Conservation (phyloP, 2,329 filamentous ascomycete species). For the Alternaria postmessia region DNA sequence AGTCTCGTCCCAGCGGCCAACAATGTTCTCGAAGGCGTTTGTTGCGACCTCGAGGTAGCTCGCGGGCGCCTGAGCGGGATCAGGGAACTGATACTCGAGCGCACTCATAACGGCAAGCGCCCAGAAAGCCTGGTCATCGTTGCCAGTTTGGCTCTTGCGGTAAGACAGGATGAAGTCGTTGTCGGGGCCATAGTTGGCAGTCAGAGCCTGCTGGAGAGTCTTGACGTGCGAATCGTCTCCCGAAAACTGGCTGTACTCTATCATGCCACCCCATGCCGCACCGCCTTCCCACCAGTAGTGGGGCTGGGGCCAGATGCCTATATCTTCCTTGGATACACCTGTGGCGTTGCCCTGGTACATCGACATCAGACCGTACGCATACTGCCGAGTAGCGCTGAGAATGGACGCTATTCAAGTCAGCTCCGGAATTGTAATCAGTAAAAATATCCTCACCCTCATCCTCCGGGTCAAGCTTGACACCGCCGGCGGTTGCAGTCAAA, state of each 20-base stretch:
- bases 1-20: slow-evolving; percentile 72
- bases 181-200: slow-evolving; percentile 51
- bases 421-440: background rate
- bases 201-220: slow-evolving; percentile 54
- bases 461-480: slow-evolving; percentile 43
- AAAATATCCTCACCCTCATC: slow-evolving; percentile 29
- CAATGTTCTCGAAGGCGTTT: slow-evolving; percentile 77
- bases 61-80: slow-evolving; percentile 57
- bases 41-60: slow-evolving; percentile 71
- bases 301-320: slow-evolving; percentile 54
- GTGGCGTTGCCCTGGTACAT: slow-evolving; percentile 45
- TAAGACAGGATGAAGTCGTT: slow-evolving; percentile 57
- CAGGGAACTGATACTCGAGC: slow-evolving; percentile 72
- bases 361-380: slow-evolving; percentile 47
- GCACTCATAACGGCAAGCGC: slow-evolving; percentile 72
- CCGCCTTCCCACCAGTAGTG: slow-evolving; percentile 60
- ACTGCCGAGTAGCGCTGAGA: slow-evolving; percentile 36
- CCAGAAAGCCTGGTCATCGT: slow-evolving; percentile 81
- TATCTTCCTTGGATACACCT: slow-evolving; percentile 29
- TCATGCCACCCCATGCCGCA: slow-evolving; percentile 48
- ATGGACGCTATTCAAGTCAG: slow-evolving; percentile 34
- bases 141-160: slow-evolving; percentile 59
- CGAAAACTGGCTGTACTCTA: slow-evolving; percentile 59
- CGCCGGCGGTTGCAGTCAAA: slow-evolving; percentile 36
- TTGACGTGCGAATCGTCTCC: slow-evolving; percentile 55